A percentile compares a stretch with the other conserved stretches of the same genome.
Conservation (phyloP, 129 eudicot genomes). For the Rutidosis leptorrhynchoides region DNA sequence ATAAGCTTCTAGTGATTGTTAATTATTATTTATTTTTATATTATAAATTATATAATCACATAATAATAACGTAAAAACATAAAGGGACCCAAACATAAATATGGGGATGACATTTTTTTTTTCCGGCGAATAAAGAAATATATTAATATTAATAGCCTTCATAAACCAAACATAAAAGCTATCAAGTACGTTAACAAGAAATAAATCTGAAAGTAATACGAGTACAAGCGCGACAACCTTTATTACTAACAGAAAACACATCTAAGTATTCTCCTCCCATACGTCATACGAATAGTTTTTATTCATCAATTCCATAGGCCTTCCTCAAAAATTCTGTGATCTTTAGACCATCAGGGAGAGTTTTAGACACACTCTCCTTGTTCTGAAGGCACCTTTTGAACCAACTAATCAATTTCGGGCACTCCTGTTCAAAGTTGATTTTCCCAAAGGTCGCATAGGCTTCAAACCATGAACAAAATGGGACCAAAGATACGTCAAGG, state of each 20-base stretch:
- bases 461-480: slow-evolving; percentile 40
- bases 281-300: background rate
- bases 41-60: too few relatives aligned
- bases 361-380: slow-evolving; percentile 35
- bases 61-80: too few relatives aligned
- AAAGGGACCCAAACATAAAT: too few relatives aligned
- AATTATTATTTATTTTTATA: too few relatives aligned
- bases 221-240: slow-evolving; percentile 5
- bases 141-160: too few relatives aligned
- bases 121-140: too few relatives aligned
- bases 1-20: too few relatives aligned
- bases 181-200: too few relatives aligned
- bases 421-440: slow-evolving; percentile 34
- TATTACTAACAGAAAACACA: slow-evolving; percentile 7
- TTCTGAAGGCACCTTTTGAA: slow-evolving; percentile 40
- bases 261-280: background rate
- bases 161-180: too few relatives aligned
- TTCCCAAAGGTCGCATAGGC: slow-evolving; percentile 32
- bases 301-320: slow-evolving; percentile 21
- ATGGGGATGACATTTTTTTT: too few relatives aligned
- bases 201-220: background rate
- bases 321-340: slow-evolving; percentile 25
- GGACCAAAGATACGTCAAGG: slow-evolving; percentile 31
- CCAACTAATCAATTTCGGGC: slow-evolving; percentile 45
- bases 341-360: slow-evolving; percentile 25